phyloP scores from a whole-genome alignment of 2,329 filamentous ascomycete species.

The Aureobasidium vineae region DNA sequence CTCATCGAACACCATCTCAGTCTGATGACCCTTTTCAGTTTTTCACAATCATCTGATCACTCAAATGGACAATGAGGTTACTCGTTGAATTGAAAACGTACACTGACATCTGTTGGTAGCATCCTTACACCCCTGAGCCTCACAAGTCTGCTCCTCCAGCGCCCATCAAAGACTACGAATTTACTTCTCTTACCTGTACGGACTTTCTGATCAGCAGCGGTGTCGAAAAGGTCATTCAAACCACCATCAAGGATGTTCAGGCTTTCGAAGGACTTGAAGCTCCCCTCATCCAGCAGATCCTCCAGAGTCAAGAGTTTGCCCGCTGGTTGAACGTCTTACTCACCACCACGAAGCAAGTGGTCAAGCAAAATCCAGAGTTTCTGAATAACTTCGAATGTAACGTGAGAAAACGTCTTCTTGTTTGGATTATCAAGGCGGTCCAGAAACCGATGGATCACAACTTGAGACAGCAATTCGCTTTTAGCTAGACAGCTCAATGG shows the following conservation, averaged over 20 bases:
- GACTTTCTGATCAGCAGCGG: slow-evolving; percentile 1
- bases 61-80: too few species aligned
- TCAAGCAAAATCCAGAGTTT: not conserved
- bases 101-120: not conserved
- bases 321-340: not conserved
- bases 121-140: not conserved
- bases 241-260: not conserved
- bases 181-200: not conserved
- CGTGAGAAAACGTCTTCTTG: not conserved
- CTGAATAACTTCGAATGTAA: not conserved
- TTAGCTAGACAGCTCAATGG: not conserved
- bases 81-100: not conserved
- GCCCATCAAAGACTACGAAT: not conserved
- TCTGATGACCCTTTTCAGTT: not conserved
- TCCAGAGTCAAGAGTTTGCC: not conserved
- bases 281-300: not conserved
- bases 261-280: not conserved
- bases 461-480: not conserved
- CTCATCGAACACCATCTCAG: not conserved
- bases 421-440: not conserved
- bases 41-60: too few species aligned
- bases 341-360: not conserved
- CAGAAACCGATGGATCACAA: not conserved
- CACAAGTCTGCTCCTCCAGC: not conserved
- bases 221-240: not conserved